phyloP scores from a whole-genome alignment of 257 asterid genomes.

The Solanum tarapatanum region DNA sequence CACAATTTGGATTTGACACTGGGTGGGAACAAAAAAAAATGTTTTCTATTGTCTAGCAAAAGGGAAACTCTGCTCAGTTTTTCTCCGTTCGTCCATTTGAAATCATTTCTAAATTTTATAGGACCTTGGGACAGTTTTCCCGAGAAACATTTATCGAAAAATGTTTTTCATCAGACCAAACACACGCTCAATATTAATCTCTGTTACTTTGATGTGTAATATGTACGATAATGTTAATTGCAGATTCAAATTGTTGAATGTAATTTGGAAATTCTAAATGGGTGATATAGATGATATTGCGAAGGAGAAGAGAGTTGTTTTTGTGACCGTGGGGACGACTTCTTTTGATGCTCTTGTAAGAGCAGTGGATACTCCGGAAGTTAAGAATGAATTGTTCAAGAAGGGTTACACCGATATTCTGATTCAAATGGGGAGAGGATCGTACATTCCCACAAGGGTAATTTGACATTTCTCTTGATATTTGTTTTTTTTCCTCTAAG shows the following conservation, averaged over 20 bases:
- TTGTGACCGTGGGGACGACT: constrained; percentile 92
- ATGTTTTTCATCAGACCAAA: too few species aligned
- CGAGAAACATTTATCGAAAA: too few species aligned
- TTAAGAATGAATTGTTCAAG: constrained; percentile 42
- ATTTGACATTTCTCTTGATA: not conserved
- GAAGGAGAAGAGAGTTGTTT: constrained; percentile 42
- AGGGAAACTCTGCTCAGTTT: not conserved
- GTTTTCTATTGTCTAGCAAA: too few species aligned
- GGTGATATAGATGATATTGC: constrained; percentile 23
- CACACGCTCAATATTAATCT: not conserved
- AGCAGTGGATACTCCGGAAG: constrained; percentile 61
- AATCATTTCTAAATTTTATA: too few species aligned
- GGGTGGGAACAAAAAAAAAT: too few species aligned
- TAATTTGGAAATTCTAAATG: constrained; percentile 18
- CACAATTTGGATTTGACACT: too few species aligned
- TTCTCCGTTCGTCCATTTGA: not conserved
- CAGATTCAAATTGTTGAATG: not conserved
- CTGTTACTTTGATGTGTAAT: not conserved
- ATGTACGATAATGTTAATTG: not conserved
- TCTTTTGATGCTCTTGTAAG: constrained; percentile 76
- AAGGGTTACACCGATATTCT: constrained; percentile 70
- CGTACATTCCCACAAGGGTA: constrained; percentile 71
- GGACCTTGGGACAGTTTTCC: too few species aligned
- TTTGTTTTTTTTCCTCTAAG: not conserved
- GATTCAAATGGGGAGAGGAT: constrained; percentile 94